Evolutionary conservation across 495 filamentous ascomycete species (phyloP).

Genomic region (Tuber magnatum): DNA sequence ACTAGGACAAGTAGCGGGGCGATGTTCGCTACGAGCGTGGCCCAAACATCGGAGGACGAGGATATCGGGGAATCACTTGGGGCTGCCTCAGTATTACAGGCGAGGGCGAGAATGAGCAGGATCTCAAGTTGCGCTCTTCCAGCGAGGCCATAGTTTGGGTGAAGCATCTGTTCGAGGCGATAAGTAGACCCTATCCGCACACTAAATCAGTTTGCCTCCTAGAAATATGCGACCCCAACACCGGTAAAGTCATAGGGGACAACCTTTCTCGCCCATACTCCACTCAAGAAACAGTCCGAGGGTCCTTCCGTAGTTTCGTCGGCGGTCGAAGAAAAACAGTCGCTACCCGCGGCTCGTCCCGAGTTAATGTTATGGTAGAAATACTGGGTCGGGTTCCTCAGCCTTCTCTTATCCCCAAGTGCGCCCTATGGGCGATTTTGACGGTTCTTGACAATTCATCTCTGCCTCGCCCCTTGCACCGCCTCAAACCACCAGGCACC

Average conservation of each 20-base stretch:
- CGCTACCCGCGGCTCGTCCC: not conserved
- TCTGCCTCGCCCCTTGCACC: not conserved
- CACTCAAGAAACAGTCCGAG: not conserved
- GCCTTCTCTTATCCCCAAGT: not conserved
- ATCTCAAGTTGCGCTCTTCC: not conserved
- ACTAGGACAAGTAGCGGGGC: slow-evolving; percentile 24
- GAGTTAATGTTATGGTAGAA: not conserved
- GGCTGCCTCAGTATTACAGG: not conserved
- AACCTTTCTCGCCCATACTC: not conserved
- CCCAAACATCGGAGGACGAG: slow-evolving; percentile 19
- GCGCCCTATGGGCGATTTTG: not conserved
- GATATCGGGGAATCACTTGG: not conserved
- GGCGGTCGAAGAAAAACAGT: not conserved
- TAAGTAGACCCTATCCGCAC: not conserved
- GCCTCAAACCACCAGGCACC: not conserved
- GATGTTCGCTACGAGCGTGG: slow-evolving; percentile 27
- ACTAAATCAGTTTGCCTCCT: not conserved
- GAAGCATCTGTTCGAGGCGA: not conserved
- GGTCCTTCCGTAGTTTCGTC: not conserved
- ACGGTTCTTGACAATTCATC: not conserved
- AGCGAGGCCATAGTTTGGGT: not conserved
- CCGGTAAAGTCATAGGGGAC: not conserved
- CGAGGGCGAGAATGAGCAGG: not conserved
- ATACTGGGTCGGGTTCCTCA: not conserved
- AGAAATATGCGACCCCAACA: not conserved